Percentiles rank a stretch among this genome's conserved stretches.
Conservation (phyloP, 768 basidiomycete species). For the Chalciporus pseudorubinellus region DNA sequence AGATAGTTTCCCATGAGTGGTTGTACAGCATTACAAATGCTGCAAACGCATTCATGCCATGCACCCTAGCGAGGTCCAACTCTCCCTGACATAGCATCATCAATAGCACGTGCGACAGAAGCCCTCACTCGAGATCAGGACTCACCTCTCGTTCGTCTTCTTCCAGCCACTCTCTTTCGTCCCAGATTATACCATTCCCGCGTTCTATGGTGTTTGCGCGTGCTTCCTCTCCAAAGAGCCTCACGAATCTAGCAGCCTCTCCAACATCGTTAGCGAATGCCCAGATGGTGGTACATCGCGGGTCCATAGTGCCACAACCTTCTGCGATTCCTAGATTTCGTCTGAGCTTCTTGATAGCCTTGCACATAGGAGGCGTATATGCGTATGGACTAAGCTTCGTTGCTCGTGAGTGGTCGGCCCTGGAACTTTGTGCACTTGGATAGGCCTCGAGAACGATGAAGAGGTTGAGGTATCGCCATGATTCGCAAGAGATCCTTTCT, state of each 20-base stretch:
- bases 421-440: conserved; percentile 43
- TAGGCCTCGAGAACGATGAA: conserved; percentile 69
- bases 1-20: conserved; percentile 50
- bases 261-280: conserved; percentile 62
- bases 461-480: conserved; percentile 60
- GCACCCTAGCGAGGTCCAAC: conserved; percentile 48
- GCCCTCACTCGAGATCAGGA: conserved; percentile 11
- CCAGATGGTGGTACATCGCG: conserved; percentile 43
- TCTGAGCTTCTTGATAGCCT: conserved; percentile 65
- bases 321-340: conserved; percentile 62
- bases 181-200: conserved; percentile 49
- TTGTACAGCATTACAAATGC: conserved; percentile 63
- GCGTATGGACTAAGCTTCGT: conserved; percentile 34
- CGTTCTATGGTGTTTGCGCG: conserved; percentile 42
- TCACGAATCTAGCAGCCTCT: conserved; percentile 54
- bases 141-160: conserved; percentile 52
- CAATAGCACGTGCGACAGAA: conserved; percentile 11
- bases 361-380: conserved; percentile 66
- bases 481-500: conserved; percentile 46
- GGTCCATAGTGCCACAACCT: conserved; percentile 51
- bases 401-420: conserved; percentile 7
- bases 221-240: conserved; percentile 59
- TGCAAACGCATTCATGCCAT: conserved; percentile 70
- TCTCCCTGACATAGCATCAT: conserved; percentile 49
- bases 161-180: conserved; percentile 59